Evolutionary conservation across 2,329 filamentous ascomycete genomes (phyloP), one percentile per base, ranked within the genome.

Genomic region (Scedosporium aurantiacum): DNA sequence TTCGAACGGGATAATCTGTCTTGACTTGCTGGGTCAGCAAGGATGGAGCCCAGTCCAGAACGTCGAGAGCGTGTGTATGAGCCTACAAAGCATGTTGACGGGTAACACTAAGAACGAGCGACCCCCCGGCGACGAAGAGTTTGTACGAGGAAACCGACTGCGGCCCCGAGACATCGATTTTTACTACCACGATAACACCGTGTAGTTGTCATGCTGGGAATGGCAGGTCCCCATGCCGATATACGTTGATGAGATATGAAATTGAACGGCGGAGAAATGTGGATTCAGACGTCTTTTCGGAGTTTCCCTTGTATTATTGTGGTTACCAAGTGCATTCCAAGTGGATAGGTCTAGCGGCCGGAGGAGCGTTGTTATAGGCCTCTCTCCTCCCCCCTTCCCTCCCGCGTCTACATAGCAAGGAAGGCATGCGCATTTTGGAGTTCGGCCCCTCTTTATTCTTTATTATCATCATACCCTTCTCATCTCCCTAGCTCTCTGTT

Each of bases 41-140:
- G 94, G 94, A 62, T 99, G 94, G 94, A 94, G 89, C 57, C 94
- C 94, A 0, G 93, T 99, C 0, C 94, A 99, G 72, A 97, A 93
- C 63, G 94, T 97, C 7, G 93, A 97, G 78, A 96, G 89, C 69
- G 87, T 99, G 27, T 97, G 91, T 78, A 94, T 99, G 84, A 96
- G 91, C 73, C 83, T 99, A 61, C 94, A 99, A 76, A 96, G 91
- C 77, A 99, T 99, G 94, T 76, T 99, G 70, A 97, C 94, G 1
- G 91, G 93, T 64, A 99, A 99, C 73, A 88, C 84, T 10, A 93
- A 92, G 76, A 88, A 93, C 69, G 92, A 97, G 75, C 82, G 94
- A 40, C 94, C 94, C 0, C 88, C 89, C 0, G 94, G 93, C 3
- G 91, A 99, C 70, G 89, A 88, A 61, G 88, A 94, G 10, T 97